phyloP scores from a whole-genome alignment of 2,329 filamentous ascomycete genomes.

The Colletotrichum cordylinicola region DNA sequence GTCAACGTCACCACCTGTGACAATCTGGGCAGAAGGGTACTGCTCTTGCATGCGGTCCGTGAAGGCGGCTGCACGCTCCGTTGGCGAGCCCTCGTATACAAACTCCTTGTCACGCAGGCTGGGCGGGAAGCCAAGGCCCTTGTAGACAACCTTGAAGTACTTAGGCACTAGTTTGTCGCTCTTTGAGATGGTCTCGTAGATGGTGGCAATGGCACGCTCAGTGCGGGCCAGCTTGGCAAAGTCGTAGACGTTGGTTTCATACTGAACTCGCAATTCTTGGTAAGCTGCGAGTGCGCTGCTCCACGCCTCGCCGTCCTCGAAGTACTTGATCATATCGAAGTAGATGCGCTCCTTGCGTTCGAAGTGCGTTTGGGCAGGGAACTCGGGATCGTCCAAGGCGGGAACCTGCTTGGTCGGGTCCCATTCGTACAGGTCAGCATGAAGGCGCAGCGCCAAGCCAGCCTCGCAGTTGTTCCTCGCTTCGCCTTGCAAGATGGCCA shows the following conservation, averaged over 20 bases:
- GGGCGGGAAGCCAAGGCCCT: conserved; percentile 84
- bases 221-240: conserved; percentile 90
- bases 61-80: conserved; percentile 80
- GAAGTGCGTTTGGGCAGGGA: conserved; percentile 85
- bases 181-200: conserved; percentile 88
- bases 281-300: conserved; percentile 87
- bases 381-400: conserved; percentile 74
- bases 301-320: conserved; percentile 95
- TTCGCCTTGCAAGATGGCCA: conserved; percentile 78
- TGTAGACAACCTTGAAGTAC: conserved; percentile 92
- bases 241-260: conserved; percentile 88
- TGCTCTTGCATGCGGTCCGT: conserved; percentile 92
- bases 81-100: conserved; percentile 83
- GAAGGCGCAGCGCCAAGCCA: conserved; percentile 85
- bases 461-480: conserved; percentile 85
- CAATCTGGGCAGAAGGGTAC: conserved; percentile 83
- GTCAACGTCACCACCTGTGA: conserved; percentile 71
- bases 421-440: conserved; percentile 94
- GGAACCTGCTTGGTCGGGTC: conserved; percentile 72
- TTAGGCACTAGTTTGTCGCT: conserved; percentile 79
- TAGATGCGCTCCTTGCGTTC: conserved; percentile 92
- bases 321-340: conserved; percentile 93
- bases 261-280: conserved; percentile 89
- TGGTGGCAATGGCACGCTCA: conserved; percentile 87
- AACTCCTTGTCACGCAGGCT: conserved; percentile 88